These are phyloP conservation scores for Blastobotrys petasosporus DNA, from an alignment of 1,139 yeast genomes.

Conservation along the genomic window DNA sequence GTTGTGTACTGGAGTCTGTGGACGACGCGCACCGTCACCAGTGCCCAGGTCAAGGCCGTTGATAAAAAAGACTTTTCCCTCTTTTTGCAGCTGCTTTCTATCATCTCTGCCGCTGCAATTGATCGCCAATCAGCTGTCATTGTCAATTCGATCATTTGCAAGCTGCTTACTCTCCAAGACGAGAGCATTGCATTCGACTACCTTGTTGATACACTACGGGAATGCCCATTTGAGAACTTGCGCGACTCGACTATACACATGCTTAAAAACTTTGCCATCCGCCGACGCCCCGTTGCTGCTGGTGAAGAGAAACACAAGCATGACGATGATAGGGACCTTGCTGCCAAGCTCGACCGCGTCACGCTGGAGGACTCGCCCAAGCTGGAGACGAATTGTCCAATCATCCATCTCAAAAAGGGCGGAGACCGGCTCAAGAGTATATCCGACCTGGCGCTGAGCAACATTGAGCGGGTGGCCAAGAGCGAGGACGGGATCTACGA, in stretches of 20 bases:
- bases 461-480: constrained; percentile 8
- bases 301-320: neutral
- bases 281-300: neutral
- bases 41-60: constrained; percentile 27
- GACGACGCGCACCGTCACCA: constrained; percentile 33
- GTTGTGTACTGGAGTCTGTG: constrained; percentile 41
- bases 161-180: constrained; percentile 46
- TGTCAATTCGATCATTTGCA: constrained; percentile 30
- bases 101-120: constrained; percentile 34
- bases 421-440: constrained; percentile 39
- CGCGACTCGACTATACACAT: constrained; percentile 58
- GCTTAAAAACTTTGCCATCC: constrained; percentile 49
- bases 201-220: constrained; percentile 55
- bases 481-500: constrained; percentile 19
- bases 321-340: constrained; percentile 1
- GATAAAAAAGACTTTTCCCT: constrained; percentile 30
- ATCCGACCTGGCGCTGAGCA: constrained; percentile 37
- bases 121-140: constrained; percentile 26
- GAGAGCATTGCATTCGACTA: constrained; percentile 56
- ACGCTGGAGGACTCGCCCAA: constrained; percentile 21
- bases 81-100: constrained; percentile 44
- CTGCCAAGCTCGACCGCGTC: constrained; percentile 3
- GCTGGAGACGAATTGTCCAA: neutral
- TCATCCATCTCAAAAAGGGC: neutral
- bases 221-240: constrained; percentile 61